Evolutionary conservation across 805 yeast genomes (phyloP).

Genomic region (Tetrapisispora nanseiensis): DNA sequence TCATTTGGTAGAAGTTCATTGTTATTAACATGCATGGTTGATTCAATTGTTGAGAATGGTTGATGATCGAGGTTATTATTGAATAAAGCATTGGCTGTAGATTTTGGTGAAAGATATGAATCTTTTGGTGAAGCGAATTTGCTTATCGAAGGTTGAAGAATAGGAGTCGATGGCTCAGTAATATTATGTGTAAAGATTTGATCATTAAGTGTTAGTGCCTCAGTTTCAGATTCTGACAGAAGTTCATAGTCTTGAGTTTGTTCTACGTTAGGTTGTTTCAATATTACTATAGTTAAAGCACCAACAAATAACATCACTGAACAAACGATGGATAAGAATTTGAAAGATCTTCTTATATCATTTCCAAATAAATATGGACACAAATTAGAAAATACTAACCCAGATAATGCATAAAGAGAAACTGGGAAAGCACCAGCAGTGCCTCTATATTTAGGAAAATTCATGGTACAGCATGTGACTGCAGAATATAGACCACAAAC

Average conservation of each 20-base stretch:
- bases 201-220: not conserved
- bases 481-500: constrained; percentile 51
- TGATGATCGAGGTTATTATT: not conserved
- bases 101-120: not conserved
- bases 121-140: constrained; percentile 1
- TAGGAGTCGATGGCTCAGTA: not conserved
- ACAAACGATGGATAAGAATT: constrained; percentile 46
- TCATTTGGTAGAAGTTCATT: no score
- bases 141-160: not conserved
- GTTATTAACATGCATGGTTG: not conserved
- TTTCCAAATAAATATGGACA: constrained; percentile 45
- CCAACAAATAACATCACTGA: constrained; percentile 28
- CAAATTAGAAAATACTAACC: constrained; percentile 47
- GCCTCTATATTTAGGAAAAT: constrained; percentile 64
- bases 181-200: not conserved
- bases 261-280: not conserved
- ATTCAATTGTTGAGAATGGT: not conserved
- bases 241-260: not conserved
- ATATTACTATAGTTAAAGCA: constrained; percentile 10
- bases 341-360: constrained; percentile 45
- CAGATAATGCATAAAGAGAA: constrained; percentile 61
- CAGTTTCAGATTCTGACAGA: not conserved
- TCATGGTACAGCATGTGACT: constrained; percentile 38
- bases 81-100: not conserved
- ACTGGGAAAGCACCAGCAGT: constrained; percentile 62